Conservation (phyloP, 1,284 basidiomycete species). For the Tilletia caries region DNA sequence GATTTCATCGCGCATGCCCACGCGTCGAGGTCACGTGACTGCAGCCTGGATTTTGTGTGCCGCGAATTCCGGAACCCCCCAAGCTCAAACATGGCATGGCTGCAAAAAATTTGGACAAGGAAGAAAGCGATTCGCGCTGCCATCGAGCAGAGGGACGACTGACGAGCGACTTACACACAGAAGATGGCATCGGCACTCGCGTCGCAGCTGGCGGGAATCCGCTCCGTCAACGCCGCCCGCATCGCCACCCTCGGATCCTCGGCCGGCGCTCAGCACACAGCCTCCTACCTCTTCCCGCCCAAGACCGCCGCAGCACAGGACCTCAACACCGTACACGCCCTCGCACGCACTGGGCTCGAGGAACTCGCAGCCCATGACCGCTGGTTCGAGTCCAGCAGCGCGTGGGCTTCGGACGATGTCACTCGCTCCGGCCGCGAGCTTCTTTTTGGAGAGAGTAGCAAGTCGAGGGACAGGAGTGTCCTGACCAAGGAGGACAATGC, state of each 20-base stretch:
- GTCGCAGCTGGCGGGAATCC: constrained; percentile 72
- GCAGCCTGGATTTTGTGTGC: too few relatives aligned
- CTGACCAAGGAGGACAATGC: constrained; percentile 66
- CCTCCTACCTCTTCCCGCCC: constrained; percentile 71
- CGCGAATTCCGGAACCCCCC: too few relatives aligned
- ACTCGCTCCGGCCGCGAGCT: constrained; percentile 51
- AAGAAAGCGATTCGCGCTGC: too few relatives aligned
- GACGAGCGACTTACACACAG: not conserved
- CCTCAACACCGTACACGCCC: constrained; percentile 77
- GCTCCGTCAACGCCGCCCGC: constrained; percentile 74
- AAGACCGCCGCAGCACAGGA: constrained; percentile 49
- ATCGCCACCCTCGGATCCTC: constrained; percentile 62
- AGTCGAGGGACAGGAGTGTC: constrained; percentile 75
- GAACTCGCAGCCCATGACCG: constrained; percentile 56
- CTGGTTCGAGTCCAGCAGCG: constrained; percentile 16
- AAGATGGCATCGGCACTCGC: constrained; percentile 74
- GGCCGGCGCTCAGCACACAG: constrained; percentile 61
- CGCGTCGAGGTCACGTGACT: too few relatives aligned
- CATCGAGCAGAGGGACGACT: not conserved
- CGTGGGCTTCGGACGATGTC: constrained; percentile 56
- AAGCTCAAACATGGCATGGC: too few relatives aligned
- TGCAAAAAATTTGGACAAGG: not conserved
- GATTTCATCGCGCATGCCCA: too few relatives aligned
- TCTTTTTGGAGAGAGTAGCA: constrained; percentile 80
- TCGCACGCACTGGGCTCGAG: constrained; percentile 74